phyloP scores from a whole-genome alignment of 352 stramenopile genomes.

The Phytophthora boehmeriae region DNA sequence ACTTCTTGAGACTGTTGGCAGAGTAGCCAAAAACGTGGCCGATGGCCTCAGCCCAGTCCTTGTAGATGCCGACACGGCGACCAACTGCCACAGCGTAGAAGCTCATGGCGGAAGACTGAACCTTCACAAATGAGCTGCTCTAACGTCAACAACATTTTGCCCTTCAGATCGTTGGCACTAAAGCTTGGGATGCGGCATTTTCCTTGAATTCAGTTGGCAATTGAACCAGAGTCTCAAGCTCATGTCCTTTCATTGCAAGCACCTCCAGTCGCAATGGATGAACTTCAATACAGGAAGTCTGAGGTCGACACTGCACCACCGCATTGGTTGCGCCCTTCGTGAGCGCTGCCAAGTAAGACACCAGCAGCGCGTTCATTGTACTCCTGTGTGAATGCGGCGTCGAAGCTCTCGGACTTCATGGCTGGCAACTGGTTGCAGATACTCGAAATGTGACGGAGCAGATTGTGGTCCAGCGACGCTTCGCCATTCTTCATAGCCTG shows the following conservation, averaged over 20 bases:
- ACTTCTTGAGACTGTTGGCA: slow-evolving; percentile 56
- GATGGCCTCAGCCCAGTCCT: slow-evolving; percentile 42
- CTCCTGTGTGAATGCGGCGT: slow-evolving; percentile 76
- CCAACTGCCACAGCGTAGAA: slow-evolving; percentile 36
- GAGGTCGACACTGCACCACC: no score
- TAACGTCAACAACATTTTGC: no score
- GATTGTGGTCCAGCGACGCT: slow-evolving; percentile 72
- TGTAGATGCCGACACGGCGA: slow-evolving; percentile 52
- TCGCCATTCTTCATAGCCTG: slow-evolving; percentile 78
- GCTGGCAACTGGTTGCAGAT: slow-evolving; percentile 86
- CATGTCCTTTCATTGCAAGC: no score
- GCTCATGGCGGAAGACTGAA: neutral
- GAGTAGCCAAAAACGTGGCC: no score
- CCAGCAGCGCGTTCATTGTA: slow-evolving; percentile 85
- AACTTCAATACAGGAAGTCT: no score
- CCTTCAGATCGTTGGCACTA: no score
- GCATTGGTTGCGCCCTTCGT: slow-evolving; percentile 83
- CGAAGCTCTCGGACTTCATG: slow-evolving; percentile 78
- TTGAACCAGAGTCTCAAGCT: no score
- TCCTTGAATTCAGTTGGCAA: no score
- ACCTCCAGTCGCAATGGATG: no score
- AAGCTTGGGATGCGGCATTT: no score
- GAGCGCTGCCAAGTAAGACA: slow-evolving; percentile 84
- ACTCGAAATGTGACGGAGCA: slow-evolving; percentile 88
- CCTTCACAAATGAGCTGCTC: neutral